phyloP scores from a whole-genome alignment of 2,329 filamentous ascomycete genomes.

The Eutypella sp. region DNA sequence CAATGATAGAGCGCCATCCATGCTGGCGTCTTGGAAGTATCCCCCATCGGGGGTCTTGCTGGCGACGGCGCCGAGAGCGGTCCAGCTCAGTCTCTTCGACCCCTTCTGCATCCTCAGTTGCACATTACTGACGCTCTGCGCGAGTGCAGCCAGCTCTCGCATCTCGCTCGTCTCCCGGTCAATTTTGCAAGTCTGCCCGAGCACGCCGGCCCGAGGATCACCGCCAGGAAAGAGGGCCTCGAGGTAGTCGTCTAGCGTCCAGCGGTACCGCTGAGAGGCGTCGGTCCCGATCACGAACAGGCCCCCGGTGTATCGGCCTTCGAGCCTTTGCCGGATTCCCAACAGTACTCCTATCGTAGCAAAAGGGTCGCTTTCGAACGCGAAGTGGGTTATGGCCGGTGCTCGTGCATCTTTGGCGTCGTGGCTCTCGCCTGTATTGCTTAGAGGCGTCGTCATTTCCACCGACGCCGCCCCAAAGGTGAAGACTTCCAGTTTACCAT shows the following conservation, averaged over 20 bases:
- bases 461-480: constrained; percentile 36
- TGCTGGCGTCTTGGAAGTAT: constrained; percentile 23
- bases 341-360: constrained; percentile 33
- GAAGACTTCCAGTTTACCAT: constrained; percentile 36
- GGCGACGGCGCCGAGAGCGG: constrained; percentile 31
- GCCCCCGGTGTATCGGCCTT: constrained; percentile 34
- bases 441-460: constrained; percentile 33
- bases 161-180: constrained; percentile 37
- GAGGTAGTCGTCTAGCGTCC: constrained; percentile 31
- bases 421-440: constrained; percentile 2
- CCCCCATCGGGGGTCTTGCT: constrained; percentile 11
- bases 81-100: constrained; percentile 36
- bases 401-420: constrained; percentile 1
- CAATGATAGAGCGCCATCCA: constrained; percentile 25
- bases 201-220: constrained; percentile 17
- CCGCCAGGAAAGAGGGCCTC: constrained; percentile 29
- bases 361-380: constrained; percentile 29
- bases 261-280: constrained; percentile 9
- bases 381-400: constrained; percentile 16
- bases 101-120: constrained; percentile 13
- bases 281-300: constrained; percentile 30
- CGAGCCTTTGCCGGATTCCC: constrained; percentile 30
- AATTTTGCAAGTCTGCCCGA: constrained; percentile 30
- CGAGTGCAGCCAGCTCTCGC: constrained; percentile 36
- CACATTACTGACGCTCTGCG: constrained; percentile 23